These are phyloP conservation scores for Botrytis hyacinthi DNA, from an alignment of 2,329 filamentous ascomycete species.

Conservation along the genomic window DNA sequence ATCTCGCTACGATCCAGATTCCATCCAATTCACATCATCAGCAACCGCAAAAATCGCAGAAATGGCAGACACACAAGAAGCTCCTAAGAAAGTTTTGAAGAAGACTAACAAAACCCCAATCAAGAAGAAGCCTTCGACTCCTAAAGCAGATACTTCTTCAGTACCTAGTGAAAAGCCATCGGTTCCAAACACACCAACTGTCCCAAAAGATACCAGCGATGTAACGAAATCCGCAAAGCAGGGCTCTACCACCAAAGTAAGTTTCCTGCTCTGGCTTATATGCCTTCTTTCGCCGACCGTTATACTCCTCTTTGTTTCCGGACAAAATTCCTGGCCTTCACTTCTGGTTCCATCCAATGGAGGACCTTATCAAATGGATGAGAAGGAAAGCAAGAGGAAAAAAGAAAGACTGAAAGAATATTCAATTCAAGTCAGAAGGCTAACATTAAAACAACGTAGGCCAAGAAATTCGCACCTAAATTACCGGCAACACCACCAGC, in stretches of 20 bases:
- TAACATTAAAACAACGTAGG: slow-evolving; percentile 22
- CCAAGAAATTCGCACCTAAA: slow-evolving; percentile 22
- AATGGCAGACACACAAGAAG: slow-evolving; percentile 21
- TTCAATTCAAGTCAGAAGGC: slow-evolving; percentile 19
- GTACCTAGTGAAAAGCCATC: slow-evolving; percentile 9
- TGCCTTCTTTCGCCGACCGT: slow-evolving; percentile 20
- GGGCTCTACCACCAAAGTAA: slow-evolving; percentile 20
- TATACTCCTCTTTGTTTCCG: slow-evolving; percentile 13
- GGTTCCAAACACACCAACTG: not conserved
- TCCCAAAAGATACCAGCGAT: slow-evolving; percentile 14
- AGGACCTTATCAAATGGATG: not conserved
- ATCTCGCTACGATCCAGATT: slow-evolving; percentile 8
- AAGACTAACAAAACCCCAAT: slow-evolving; percentile 18
- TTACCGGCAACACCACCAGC: slow-evolving; percentile 21
- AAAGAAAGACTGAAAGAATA: slow-evolving; percentile 17
- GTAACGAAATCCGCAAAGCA: slow-evolving; percentile 19
- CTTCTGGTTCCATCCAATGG: not conserved
- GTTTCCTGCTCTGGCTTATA: slow-evolving; percentile 20
- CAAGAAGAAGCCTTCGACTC: slow-evolving; percentile 13
- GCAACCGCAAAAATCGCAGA: not conserved
- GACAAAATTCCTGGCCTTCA: not conserved
- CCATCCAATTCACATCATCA: slow-evolving; percentile 2
- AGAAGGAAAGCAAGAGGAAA: not conserved
- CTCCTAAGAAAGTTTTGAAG: slow-evolving; percentile 21
- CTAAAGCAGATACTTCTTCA: not conserved